Evolutionary conservation across 2,329 filamentous ascomycete species (phyloP), one percentile per base, ranked within the genome.

Genomic region (Whalleya microplaca): DNA sequence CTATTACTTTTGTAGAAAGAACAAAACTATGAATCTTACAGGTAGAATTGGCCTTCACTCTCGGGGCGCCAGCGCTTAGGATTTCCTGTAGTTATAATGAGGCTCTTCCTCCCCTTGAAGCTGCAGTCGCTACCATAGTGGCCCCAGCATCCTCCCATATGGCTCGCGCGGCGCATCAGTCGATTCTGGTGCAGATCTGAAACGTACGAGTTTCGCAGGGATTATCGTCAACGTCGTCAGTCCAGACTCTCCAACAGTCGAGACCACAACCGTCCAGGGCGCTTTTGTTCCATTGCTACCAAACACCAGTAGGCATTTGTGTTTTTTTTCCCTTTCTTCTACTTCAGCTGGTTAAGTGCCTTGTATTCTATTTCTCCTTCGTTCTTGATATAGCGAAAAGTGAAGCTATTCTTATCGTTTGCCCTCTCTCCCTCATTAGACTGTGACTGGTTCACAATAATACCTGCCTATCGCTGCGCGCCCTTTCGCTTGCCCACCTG

Each of bases 161-260:
- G 50, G 58, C 62, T 62, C 58, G 49, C 54, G 55, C 53, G 62
- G 65, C 51, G 47, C 63, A 71, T 71, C 69, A 68, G 68, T 70
- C 71, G 67, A 74, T 66, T 76, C 72, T 78, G 75, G 64, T 66
- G 69, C 78, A 80, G 63, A 54, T 67, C 73, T 81, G 79, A 81
- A 81, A 81, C 79, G 64, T 60, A 55, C 51, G 66, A 69, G 70
- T 72, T 69, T 71, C 66, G 66, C 67, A 66, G 64, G 66, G 65
- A 58, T 64, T 50, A 52, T 56, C 64, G 56, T 63, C 62, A 48
- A 37, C 32, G 5, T 61, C 55, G 58, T 58, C 60, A 58, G 52
- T 54, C 47, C 51, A 51, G 44, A 56, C n/a, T n/a, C n/a, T n/a
- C n/a, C n/a, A n/a, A n/a, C n/a, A n/a, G 45, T 52, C 51, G 54